Conservation (phyloP, 1,284 basidiomycete genomes). For the Apiotrichum porosum region DNA sequence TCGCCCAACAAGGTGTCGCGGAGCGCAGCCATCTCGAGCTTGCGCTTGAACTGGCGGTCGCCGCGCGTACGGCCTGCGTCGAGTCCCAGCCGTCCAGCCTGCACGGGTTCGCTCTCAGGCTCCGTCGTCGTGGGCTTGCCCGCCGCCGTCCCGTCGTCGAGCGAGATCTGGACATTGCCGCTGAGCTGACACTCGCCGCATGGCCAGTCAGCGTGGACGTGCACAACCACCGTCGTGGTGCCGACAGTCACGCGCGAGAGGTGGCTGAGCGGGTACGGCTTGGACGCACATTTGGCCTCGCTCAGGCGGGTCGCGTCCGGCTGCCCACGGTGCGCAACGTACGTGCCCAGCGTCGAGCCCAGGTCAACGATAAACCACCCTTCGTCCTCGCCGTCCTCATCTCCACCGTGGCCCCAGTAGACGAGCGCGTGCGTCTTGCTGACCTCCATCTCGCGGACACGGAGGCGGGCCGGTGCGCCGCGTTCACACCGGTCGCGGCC, state of each 20-base stretch:
- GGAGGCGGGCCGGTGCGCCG: slow-evolving; percentile 29
- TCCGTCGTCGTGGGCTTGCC: not conserved
- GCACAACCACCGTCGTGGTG: slow-evolving; percentile 35
- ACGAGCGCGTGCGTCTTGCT: slow-evolving; percentile 46
- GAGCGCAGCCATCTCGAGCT: slow-evolving; percentile 32
- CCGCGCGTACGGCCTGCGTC: slow-evolving; percentile 5
- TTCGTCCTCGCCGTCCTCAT: slow-evolving; percentile 9
- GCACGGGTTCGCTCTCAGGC: too few species aligned
- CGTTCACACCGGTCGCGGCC: slow-evolving; percentile 40
- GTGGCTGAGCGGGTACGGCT: slow-evolving; percentile 31
- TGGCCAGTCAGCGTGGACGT: slow-evolving; percentile 45
- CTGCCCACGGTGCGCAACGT: slow-evolving; percentile 23
- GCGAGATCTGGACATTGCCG: slow-evolving; percentile 28
- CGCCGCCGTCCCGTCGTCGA: slow-evolving; percentile 27
- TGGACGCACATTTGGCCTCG: slow-evolving; percentile 32
- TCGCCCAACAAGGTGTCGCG: slow-evolving; percentile 30
- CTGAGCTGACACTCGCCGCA: slow-evolving; percentile 38
- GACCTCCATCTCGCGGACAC: slow-evolving; percentile 46
- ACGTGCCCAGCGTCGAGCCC: slow-evolving; percentile 47
- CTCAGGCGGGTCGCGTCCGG: slow-evolving; percentile 16
- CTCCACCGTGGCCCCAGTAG: slow-evolving; percentile 17
- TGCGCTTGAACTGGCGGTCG: slow-evolving; percentile 11
- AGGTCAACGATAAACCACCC: slow-evolving; percentile 45
- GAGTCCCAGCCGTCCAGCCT: not conserved
- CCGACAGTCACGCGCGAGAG: slow-evolving; percentile 33